Evolutionary conservation across 83 land plant genomes (phyloP).

Genomic region (Thuja plicata): DNA sequence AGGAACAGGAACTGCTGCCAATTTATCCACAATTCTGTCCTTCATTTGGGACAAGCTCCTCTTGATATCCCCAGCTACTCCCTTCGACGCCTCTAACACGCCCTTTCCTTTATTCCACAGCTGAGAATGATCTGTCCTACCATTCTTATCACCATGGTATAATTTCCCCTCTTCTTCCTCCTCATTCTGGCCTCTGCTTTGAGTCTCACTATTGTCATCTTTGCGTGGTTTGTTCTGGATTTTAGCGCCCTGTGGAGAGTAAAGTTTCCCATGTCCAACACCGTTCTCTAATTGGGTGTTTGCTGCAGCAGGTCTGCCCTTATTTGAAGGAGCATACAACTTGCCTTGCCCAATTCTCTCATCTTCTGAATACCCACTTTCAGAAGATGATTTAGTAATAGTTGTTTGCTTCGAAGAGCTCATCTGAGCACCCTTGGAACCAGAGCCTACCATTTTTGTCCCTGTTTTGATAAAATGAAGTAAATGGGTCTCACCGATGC

Average conservation of each 20-base stretch:
- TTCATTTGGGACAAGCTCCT: conserved; percentile 14
- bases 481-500: not conserved
- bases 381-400: not conserved
- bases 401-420: not conserved
- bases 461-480: not conserved
- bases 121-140: not conserved
- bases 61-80: conserved; percentile 13
- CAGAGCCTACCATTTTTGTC: not conserved
- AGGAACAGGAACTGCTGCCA: conserved; percentile 10
- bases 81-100: conserved; percentile 16
- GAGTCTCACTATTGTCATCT: not conserved
- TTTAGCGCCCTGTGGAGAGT: not conserved
- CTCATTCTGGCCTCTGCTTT: not conserved
- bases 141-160: not conserved
- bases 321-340: not conserved
- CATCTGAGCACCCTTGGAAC: not conserved
- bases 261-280: not conserved
- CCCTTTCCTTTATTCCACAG: conserved; percentile 7
- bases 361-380: not conserved
- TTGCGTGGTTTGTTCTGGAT: not conserved
- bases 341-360: conserved; percentile 1
- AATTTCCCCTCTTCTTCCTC: not conserved
- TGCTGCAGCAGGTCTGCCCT: not conserved
- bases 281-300: not conserved
- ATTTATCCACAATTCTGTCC: conserved; percentile 13